Base-by-base conservation (phyloP, 495 filamentous ascomycete species). In the Neurospora intermedia region DNA sequence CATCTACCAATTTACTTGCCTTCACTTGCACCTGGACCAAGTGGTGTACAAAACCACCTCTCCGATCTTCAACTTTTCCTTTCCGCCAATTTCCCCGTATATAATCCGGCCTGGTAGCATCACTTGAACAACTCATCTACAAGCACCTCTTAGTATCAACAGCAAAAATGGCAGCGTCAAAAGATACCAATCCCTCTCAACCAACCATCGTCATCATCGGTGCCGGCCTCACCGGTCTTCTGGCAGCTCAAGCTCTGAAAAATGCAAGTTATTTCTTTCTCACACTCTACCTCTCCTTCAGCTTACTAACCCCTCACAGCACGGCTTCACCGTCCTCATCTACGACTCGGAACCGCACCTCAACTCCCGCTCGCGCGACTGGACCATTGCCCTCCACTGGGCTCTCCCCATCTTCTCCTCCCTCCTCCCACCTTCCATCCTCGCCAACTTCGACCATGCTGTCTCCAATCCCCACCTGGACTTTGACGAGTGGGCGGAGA, bases 311-410 rank as follows among this genome's bases (percentile, higher is more conserved):
- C 15, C 9, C 0, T 38, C 8, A 5, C 46, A 89, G 86, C 81
- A 85, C 69, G 83, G 84, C 20, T 84, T 90, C 41, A 76, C 82
- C 23, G 85, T 82, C 71, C 82, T 78, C 13, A 74, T 89, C 40
- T 86, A 84, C 74, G 87, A 89, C 75, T 81, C 82, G 46, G 80
- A 86, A 41, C 41, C 71, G 0, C 54, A 74, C 20, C 71, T 87
- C 70, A 78, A 82, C 13, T 73, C 76, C 8, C 83, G 83, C n/a
- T 74, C 78, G 10, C 82, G 87, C 5, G 87, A 89, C 77, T 89
- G 88, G 88, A 87, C 84, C 41, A 86, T 89, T 73, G 80, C 84
- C 8, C 76, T 88, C 13, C 87, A 89, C 74, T 90, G 88, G 88
- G 85, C 83, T 0, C 77, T 82, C 13, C 76, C 78, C 0, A 45